These are phyloP conservation scores for Niebla homalea DNA, from an alignment of 495 filamentous ascomycete species.

Conservation along the genomic window DNA sequence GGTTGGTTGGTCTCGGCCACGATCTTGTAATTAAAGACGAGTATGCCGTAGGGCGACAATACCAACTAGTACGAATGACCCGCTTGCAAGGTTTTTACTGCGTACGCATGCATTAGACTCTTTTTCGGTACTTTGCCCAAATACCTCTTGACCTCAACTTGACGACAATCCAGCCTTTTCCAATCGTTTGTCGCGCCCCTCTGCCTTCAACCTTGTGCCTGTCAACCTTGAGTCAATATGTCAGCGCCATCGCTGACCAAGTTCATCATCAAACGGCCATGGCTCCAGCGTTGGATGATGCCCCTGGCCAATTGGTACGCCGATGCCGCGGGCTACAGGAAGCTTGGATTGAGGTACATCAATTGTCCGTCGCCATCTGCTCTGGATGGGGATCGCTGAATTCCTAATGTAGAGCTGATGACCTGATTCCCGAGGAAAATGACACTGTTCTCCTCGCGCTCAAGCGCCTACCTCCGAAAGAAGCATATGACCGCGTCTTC, in stretches of 20 bases:
- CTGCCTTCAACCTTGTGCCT: not conserved
- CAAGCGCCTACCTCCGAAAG: constrained; percentile 79
- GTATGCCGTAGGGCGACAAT: no score
- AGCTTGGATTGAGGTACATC: constrained; percentile 78
- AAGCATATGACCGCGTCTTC: constrained; percentile 91
- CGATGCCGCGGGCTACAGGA: constrained; percentile 79
- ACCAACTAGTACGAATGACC: no score
- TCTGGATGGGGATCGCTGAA: no score
- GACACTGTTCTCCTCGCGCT: constrained; percentile 74
- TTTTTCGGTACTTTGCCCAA: not conserved
- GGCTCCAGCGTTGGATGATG: constrained; percentile 61
- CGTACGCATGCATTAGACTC: no score
- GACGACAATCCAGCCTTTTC: not conserved
- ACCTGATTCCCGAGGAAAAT: constrained; percentile 83
- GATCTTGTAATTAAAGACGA: no score
- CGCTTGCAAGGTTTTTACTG: no score
- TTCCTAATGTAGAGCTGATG: constrained; percentile 54
- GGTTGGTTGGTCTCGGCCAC: no score
- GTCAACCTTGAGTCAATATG: constrained; percentile 40
- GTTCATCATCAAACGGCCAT: constrained; percentile 68
- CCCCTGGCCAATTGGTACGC: constrained; percentile 75
- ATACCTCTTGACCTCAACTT: not conserved
- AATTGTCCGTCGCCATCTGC: not conserved
- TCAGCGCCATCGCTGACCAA: constrained; percentile 56
- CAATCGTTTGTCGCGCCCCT: not conserved